These are phyloP conservation scores for Shiraia sp. DNA, from an alignment of 2,329 filamentous ascomycete genomes.

Conservation along the genomic window DNA sequence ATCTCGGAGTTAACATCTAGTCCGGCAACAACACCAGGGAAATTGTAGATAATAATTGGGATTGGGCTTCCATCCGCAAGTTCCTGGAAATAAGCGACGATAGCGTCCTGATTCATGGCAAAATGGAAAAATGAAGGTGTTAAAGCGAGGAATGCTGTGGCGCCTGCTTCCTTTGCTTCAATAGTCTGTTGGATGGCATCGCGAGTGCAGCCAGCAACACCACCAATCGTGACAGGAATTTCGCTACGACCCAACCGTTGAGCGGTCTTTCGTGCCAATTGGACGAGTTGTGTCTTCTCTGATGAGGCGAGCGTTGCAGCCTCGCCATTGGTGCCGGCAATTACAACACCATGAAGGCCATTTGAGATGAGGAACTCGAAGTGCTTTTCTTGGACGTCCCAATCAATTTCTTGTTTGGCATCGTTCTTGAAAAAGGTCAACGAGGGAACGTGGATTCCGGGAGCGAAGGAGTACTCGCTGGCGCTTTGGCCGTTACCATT, in stretches of 20 bases:
- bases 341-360: constrained; percentile 56
- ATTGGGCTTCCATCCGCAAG: constrained; percentile 46
- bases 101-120: constrained; percentile 43
- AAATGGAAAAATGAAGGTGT: constrained; percentile 48
- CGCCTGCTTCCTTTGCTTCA: constrained; percentile 45
- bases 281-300: constrained; percentile 48
- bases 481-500: constrained; percentile 30
- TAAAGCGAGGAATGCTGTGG: constrained; percentile 45
- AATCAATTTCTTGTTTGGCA: constrained; percentile 58
- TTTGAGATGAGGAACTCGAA: constrained; percentile 59
- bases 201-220: constrained; percentile 46
- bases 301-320: constrained; percentile 46
- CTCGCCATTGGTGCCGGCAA: constrained; percentile 53
- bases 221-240: constrained; percentile 49
- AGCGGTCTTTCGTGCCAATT: constrained; percentile 45
- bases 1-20: constrained; percentile 51
- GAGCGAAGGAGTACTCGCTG: constrained; percentile 48
- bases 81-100: constrained; percentile 42
- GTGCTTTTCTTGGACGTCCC: constrained; percentile 58
- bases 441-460: constrained; percentile 61
- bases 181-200: constrained; percentile 47
- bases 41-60: constrained; percentile 55
- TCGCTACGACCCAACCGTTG: constrained; percentile 36
- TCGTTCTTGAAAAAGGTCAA: constrained; percentile 60
- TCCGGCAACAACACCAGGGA: constrained; percentile 49